Base-by-base conservation (phyloP, 2,329 filamentous ascomycete genomes). In the Talaromyces sp. region DNA sequence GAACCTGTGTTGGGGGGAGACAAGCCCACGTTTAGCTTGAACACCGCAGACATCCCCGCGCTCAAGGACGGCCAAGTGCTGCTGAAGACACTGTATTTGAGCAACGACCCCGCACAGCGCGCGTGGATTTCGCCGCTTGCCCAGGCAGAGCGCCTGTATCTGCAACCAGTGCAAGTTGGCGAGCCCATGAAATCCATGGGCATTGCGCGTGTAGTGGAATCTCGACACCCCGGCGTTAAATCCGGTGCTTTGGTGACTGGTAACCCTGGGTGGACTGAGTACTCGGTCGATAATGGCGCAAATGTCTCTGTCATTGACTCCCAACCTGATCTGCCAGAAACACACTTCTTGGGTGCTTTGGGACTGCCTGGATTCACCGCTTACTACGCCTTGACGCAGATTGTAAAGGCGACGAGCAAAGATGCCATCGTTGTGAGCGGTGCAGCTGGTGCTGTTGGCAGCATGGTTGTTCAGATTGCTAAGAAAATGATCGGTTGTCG, bases 401-500 rank as follows among this genome's bases (percentile, higher is more conserved):
- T 61, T 19, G 62, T 51, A 15, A 52, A 61, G n/a, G 57, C 62
- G 13, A 55, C 10, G 1, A 17, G 10, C 3, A 30, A 56, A 15
- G 62, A 64, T 42, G 51, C 61, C 5, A 54, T 64, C 47, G 56
- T 64, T 15, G 28, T 64, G 19, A 55, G 42, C 32, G 62, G 61
- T 33, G 62, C 62, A 1, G 61, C 61, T 8, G 62, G 62, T 10
- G 61, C 62, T 2, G 61, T 63, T 19, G 62, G 62, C 28, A 52
- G 33, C 17, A 49, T 60, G 27, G 62, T 52, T 11, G 62, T 63
- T 11, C 62, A 64, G 61, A 55, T 64, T 30, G 62, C 62, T 6
- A 64, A 63, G 57, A 57, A 57, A n/a, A 39, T 57, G 55, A 39
- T 57, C 27, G 36, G 55, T 22, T 57, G 55, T 25, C n/a, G 28